Evolutionary conservation across 2,329 filamentous ascomycete species (phyloP), one percentile per base, ranked within the genome.

Genomic region (Trichoderma harzianum): DNA sequence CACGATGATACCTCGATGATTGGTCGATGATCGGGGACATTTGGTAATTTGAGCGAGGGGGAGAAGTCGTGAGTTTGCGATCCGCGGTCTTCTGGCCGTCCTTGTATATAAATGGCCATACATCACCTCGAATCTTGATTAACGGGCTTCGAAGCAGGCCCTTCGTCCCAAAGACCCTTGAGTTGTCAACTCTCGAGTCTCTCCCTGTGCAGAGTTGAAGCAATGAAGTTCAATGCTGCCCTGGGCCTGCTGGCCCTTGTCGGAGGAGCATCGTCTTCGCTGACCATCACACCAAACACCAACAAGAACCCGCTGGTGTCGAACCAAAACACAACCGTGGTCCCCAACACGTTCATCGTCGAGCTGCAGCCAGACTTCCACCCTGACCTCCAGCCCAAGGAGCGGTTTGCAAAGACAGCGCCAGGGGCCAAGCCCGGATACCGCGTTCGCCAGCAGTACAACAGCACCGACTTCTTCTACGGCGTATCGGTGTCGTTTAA

Each of bases 341-440:
- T 69, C 21, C 57, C 57, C n/a, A 62, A 69, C n/a, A 36, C 66
- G 16, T 69, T 69, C 30, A 51, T 69, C 16, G 24, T 62, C 16
- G 36, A 62, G 57, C 82, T 1, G n/a, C 47, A 71, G 12, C 28
- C 51, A 18, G 34, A 57, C 12, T 58, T 65, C 14, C 51, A 43
- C 32, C 61, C 61, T 1, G 53, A n/a, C 2, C 34, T 55, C 5
- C 69, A 65, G 51, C 69, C 62, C 61, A 58, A 32, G 24, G 39
- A 61, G 8, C 28, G 39, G n/a, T 71, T 71, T 36, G 61, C 61
- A 32, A 55, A 32, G 69, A 71, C 61, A 2, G n/a, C n/a, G 12
- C 53, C 47, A 10, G 60, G 60, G 5, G 32, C 61, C 34, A 65
- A 65, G 21, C 5, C 10, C 0, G 14, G 51, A 2, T 70, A 64